Percentiles rank a stretch among this genome's conserved stretches.
Evolutionary conservation across 1,284 basidiomycete species (phyloP).

Genomic region (Inonotus hispidus): DNA sequence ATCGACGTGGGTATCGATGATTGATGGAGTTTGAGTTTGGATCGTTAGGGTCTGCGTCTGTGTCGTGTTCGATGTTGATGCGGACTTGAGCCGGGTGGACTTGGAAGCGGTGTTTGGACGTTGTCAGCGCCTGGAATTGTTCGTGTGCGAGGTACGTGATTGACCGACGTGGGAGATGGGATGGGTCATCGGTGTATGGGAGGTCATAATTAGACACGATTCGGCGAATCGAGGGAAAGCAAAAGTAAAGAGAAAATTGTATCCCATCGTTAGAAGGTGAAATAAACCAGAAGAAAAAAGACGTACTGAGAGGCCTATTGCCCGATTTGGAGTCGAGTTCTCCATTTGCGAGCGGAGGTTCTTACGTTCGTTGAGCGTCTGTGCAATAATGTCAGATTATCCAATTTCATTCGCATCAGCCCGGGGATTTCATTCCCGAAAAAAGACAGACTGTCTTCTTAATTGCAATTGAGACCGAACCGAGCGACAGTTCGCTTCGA

Average conservation of each 20-base stretch:
- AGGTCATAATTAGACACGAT: no score
- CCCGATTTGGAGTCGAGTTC: constrained; percentile 4
- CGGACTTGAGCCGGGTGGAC: constrained; percentile 2
- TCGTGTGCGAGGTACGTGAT: background rate
- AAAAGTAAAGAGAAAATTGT: no score
- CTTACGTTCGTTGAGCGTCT: constrained; percentile 16
- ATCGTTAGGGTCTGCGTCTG: background rate
- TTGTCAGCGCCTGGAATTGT: background rate
- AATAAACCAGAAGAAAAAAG: background rate
- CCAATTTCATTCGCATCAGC: no score
- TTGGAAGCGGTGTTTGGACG: constrained; percentile 6
- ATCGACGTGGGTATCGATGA: background rate
- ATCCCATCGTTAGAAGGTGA: no score
- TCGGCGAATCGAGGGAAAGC: no score
- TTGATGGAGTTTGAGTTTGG: background rate
- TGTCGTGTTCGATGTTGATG: constrained; percentile 9
- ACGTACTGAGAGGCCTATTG: constrained; percentile 4
- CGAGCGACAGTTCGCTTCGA: background rate
- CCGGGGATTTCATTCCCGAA: no score
- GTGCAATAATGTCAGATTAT: background rate
- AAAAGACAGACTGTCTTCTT: no score
- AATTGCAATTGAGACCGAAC: no score
- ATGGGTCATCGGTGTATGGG: no score
- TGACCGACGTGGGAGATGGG: background rate
- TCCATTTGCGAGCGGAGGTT: constrained; percentile 4